phyloP scores from a whole-genome alignment of 768 basidiomycete genomes.

The Lentinula aciculospora region DNA sequence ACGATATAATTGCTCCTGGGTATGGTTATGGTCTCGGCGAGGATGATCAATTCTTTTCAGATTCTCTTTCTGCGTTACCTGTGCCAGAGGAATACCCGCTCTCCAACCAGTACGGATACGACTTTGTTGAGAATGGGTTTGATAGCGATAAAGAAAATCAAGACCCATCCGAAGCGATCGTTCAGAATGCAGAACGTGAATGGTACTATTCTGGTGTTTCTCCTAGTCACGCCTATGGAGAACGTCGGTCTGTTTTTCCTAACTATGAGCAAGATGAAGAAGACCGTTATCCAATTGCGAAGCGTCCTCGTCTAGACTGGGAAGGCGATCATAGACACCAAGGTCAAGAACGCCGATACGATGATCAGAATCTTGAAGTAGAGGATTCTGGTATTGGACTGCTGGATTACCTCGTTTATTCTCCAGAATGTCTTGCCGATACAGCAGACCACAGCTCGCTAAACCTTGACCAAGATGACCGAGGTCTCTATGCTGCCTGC shows the following conservation, averaged over 20 bases:
- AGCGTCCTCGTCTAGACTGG: constrained; percentile 13
- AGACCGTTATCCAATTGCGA: constrained; percentile 1
- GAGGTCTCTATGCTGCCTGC: too few relatives aligned
- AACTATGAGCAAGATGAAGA: not conserved
- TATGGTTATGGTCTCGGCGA: not conserved
- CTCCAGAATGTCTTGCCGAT: not conserved
- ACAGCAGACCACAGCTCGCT: not conserved
- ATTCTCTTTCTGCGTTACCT: too few relatives aligned
- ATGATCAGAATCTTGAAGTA: not conserved
- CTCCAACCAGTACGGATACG: not conserved
- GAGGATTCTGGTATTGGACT: constrained; percentile 20
- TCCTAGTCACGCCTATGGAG: not conserved
- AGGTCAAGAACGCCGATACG: too few relatives aligned
- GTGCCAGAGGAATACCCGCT: too few relatives aligned
- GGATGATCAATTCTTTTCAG: not conserved
- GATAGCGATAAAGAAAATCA: not conserved
- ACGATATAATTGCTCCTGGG: not conserved
- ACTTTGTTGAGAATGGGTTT: not conserved
- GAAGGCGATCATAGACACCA: not conserved
- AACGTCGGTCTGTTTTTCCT: not conserved
- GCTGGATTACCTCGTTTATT: not conserved
- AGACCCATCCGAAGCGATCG: not conserved
- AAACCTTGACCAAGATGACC: not conserved
- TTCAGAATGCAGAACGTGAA: not conserved
- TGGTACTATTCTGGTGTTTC: not conserved